A percentile compares a stretch with the other conserved stretches of the same genome.
These are phyloP conservation scores for Colletotrichum lini DNA, from an alignment of 2,329 filamentous ascomycete genomes.

Conservation along the genomic window DNA sequence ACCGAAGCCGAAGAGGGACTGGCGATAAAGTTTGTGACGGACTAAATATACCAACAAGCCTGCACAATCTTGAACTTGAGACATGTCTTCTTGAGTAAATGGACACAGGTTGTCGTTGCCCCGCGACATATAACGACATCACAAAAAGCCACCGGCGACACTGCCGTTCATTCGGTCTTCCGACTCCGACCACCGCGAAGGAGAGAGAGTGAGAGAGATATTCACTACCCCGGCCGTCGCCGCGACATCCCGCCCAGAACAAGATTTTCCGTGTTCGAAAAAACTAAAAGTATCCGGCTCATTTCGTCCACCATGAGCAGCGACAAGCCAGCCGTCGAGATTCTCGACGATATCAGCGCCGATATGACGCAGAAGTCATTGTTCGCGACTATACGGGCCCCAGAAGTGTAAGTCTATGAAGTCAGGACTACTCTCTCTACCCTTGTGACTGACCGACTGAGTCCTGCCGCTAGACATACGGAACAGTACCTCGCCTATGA, in stretches of 20 bases:
- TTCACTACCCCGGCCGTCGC: background rate
- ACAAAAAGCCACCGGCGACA: background rate
- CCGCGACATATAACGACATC: background rate
- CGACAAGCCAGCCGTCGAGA: constrained; percentile 31
- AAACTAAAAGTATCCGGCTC: constrained; percentile 7
- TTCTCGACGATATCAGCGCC: constrained; percentile 30
- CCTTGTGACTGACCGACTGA: background rate
- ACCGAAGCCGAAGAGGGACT: background rate
- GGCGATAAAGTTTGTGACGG: constrained; percentile 5
- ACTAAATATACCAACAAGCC: constrained; percentile 14
- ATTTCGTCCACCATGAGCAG: constrained; percentile 13
- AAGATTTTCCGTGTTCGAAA: constrained; percentile 12
- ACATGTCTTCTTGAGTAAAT: background rate
- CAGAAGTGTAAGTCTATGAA: constrained; percentile 17
- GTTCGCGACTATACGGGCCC: constrained; percentile 4
- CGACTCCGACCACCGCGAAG: too few relatives aligned
- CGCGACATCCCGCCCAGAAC: constrained; percentile 6
- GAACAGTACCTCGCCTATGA: constrained; percentile 45
- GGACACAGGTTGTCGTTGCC: background rate
- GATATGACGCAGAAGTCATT: constrained; percentile 14
- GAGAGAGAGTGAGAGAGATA: background rate
- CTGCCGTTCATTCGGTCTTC: background rate
- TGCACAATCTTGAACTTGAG: constrained; percentile 5
- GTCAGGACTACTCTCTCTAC: too few relatives aligned
- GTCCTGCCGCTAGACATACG: background rate